Percentiles rank a stretch among this genome's conserved stretches.
Conservation (phyloP, 2,329 filamentous ascomycete species). For the Westerdykella ornata region DNA sequence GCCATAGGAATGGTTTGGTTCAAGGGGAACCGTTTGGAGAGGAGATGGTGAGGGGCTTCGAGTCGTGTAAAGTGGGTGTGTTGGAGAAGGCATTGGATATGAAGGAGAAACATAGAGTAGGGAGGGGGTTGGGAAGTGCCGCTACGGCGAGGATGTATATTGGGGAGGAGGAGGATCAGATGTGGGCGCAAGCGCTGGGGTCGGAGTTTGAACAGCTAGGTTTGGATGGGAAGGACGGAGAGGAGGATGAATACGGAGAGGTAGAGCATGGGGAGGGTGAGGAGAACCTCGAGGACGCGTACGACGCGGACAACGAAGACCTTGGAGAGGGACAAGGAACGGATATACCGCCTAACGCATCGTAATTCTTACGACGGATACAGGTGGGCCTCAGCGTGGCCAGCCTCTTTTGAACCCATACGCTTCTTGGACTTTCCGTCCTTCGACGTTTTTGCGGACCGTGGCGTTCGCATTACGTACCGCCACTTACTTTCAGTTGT, state of each 20-base stretch:
- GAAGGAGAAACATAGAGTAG: conserved; percentile 10
- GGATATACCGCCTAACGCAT: no score
- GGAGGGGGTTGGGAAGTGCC: conserved; percentile 13
- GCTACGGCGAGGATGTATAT: conserved; percentile 3
- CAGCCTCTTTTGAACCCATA: no score
- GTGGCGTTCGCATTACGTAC: no score
- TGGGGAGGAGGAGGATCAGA: conserved; percentile 15
- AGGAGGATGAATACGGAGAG: conserved; percentile 14
- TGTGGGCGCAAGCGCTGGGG: conserved; percentile 19
- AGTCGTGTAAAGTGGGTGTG: conserved; percentile 14
- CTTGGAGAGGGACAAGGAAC: no score
- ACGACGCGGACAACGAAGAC: no score
- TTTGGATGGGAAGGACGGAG: conserved; percentile 10
- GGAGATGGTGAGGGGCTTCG: conserved; percentile 1
- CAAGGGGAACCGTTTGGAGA: conserved; percentile 6
- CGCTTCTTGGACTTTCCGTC: no score
- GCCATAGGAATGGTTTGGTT: conserved; percentile 34
- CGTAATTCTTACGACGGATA: no score
- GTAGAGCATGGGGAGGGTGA: not conserved
- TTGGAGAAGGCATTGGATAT: conserved; percentile 23
- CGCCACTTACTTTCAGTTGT: no score
- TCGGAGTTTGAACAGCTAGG: conserved; percentile 3
- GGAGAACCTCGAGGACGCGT: not conserved
- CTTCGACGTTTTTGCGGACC: no score
- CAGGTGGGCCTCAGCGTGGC: no score